phyloP scores from a whole-genome alignment of 257 asterid species.

The Echites panduratus region DNA sequence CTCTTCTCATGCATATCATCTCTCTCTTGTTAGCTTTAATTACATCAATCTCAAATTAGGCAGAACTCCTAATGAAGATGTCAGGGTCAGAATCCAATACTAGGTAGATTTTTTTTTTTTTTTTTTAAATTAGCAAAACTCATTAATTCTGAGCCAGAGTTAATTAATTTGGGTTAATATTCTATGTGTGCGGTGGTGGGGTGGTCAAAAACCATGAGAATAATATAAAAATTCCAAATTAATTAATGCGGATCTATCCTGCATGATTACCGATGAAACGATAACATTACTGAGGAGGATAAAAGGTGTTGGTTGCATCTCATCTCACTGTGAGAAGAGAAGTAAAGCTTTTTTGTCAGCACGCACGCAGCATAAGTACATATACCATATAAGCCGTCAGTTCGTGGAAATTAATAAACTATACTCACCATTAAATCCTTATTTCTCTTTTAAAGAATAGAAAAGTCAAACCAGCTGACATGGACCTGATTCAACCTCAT shows the following conservation, averaged over 20 bases:
- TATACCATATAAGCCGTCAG: no score
- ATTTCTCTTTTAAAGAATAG: neutral
- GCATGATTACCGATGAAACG: neutral
- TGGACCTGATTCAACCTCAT: neutral
- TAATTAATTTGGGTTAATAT: neutral
- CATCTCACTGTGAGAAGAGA: no score
- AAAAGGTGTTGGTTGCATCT: neutral
- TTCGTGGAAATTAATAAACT: neutral
- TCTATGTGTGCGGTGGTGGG: no score
- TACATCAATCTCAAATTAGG: neutral
- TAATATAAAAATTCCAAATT: no score
- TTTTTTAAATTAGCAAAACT: no score
- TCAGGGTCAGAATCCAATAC: no score
- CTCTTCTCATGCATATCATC: neutral
- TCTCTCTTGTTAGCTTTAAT: neutral
- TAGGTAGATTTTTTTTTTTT: no score
- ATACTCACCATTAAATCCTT: neutral
- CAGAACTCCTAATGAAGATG: no score
- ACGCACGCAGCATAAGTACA: neutral
- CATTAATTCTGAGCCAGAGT: no score
- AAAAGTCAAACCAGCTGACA: neutral
- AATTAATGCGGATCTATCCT: no score
- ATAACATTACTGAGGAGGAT: neutral
- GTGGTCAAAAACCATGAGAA: neutral
- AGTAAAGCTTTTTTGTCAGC: neutral